Percentiles rank a stretch among this genome's conserved stretches.
Evolutionary conservation across 2,329 filamentous ascomycete species (phyloP).

Genomic region (Sclerotinia nivalis): DNA sequence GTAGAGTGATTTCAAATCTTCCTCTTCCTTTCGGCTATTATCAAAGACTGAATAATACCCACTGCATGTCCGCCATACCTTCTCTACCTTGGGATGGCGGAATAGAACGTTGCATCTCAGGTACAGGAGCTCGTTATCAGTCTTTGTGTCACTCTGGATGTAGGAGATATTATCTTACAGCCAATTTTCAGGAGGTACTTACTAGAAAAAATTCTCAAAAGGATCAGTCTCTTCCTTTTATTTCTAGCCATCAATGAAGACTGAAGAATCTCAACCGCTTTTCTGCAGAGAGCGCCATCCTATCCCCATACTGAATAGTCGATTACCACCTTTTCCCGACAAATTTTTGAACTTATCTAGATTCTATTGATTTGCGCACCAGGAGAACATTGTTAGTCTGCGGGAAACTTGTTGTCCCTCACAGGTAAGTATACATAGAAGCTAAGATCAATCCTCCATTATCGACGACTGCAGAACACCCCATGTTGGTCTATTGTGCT

Average conservation of each 20-base stretch:
- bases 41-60: neutral
- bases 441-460: neutral
- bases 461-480: neutral
- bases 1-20: neutral
- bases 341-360: neutral
- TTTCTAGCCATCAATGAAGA: neutral
- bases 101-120: neutral
- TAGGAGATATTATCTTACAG: neutral
- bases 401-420: fast-evolving
- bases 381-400: neutral
- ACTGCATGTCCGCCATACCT: neutral
- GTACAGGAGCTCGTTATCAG: neutral
- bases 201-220: neutral
- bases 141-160: neutral
- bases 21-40: neutral
- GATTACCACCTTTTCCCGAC: neutral
- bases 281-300: neutral
- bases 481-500: neutral
- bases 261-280: neutral
- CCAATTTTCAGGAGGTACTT: neutral
- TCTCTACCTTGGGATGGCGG: fast-evolving
- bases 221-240: neutral
- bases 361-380: neutral
- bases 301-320: neutral
- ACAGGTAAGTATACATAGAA: neutral